Evolutionary conservation across 2,329 filamentous ascomycete species (phyloP), one percentile per base, ranked within the genome.

Genomic region (Talaromyces sp.): DNA sequence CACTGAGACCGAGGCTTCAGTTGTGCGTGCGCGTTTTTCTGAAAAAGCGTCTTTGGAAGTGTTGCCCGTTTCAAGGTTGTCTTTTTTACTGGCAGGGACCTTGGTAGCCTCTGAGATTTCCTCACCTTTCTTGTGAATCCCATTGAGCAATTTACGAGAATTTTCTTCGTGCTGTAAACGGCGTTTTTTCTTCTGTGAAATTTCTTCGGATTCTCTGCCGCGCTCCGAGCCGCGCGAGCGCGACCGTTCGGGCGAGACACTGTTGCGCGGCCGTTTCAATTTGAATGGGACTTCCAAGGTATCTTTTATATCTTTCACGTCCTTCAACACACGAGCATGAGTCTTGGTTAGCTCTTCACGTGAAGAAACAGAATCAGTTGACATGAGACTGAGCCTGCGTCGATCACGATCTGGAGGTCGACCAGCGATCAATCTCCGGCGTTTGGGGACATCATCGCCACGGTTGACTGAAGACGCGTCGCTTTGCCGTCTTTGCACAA

Each of bases 201-300:
- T 60, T 19, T 77, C 75, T 33, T 72, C 71, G 27, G 74, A 71
- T 35, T 75, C 70, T 27, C 69, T 71, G 50, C 75, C 73, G 39
- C 66, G 67, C 39, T 78, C 74, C n/a, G 70, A 67, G 31, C 70
- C 75, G 48, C 73, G 74, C 11, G 76, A 76, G 37, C 73, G 75
- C 43, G 73, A 74, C 62, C 77, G 68, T 62, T 78, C 76, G 4
- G 79, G 79, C n/a, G 78, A 80, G 24, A 72, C 70, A 64, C 79
- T 82, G 57, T 72, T 75, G 50, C 79, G 76, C 33, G 75, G 72
- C 45, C 80, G 76, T 69, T 82, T 82, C 47, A 80, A 69, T 11
- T 70, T 68, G 41, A 66, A 60, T 35, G 61, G 50, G n/a, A 59
- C 24, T 22, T 65, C 60, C 22, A 58, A 59, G 11, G 33, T 48